Evolutionary conservation across 805 yeast genomes (phyloP).

Genomic region (Lipomyces yamadae): DNA sequence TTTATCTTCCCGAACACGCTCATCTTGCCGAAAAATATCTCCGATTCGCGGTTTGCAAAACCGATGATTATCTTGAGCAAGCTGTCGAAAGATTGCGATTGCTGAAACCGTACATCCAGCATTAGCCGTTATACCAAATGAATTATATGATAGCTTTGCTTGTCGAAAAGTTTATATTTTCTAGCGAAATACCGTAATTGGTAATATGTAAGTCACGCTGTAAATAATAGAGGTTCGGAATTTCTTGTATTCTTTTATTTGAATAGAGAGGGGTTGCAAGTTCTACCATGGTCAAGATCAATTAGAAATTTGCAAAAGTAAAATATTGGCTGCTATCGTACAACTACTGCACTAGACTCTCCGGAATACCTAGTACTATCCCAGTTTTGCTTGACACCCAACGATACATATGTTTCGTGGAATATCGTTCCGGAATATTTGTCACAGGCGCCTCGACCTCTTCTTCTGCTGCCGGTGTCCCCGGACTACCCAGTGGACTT

Average conservation of each 20-base stretch:
- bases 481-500: constrained; percentile 20
- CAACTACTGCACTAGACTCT: constrained; percentile 8
- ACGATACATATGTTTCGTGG: constrained; percentile 25
- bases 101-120: constrained; percentile 63
- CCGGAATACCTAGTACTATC: constrained; percentile 23
- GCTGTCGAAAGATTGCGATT: constrained; percentile 78
- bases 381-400: constrained; percentile 26
- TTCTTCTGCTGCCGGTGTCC: constrained; percentile 26
- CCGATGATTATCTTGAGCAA: constrained; percentile 74
- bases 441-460: neutral
- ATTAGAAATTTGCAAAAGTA: neutral
- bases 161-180: neutral
- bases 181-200: neutral
- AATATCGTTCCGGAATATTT: neutral
- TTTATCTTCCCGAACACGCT: constrained; percentile 72
- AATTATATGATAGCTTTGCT: neutral
- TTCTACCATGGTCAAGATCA: neutral
- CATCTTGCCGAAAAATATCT: constrained; percentile 79
- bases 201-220: neutral
- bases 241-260: neutral
- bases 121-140: constrained; percentile 13
- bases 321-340: neutral
- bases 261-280: neutral
- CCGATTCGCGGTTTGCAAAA: constrained; percentile 96
- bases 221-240: neutral